A percentile compares a stretch with the other conserved stretches of the same genome.
Conservation (phyloP, 768 basidiomycete genomes). For the Leucogyrophana mollusca region DNA sequence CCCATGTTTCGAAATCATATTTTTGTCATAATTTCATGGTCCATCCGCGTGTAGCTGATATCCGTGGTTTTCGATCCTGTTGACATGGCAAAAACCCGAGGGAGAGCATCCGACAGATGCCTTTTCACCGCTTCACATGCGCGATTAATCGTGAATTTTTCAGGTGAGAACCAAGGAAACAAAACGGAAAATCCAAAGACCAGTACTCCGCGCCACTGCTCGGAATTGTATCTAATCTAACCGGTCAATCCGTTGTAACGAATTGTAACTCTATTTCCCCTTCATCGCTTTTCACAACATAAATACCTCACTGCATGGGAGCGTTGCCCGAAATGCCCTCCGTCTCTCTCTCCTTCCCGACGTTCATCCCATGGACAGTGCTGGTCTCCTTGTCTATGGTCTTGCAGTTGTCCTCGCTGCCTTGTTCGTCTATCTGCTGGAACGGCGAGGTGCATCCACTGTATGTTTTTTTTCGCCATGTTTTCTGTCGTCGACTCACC, state of each 20-base stretch:
- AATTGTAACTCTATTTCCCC: conserved; percentile 27
- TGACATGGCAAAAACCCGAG: conserved; percentile 19
- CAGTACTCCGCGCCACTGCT: conserved; percentile 20
- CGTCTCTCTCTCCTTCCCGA: conserved; percentile 19
- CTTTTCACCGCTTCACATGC: conserved; percentile 7
- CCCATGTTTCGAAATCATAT: too few species aligned
- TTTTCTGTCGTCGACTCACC: conserved; percentile 2
- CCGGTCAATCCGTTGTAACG: conserved; percentile 12
- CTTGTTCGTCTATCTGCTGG: conserved; percentile 12
- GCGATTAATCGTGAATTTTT: conserved; percentile 4
- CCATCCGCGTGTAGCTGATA: too few species aligned
- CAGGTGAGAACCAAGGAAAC: background rate
- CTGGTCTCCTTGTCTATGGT: conserved; percentile 18
- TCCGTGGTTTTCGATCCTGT: conserved; percentile 13
- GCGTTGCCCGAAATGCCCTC: conserved; percentile 25
- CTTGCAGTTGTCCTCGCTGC: conserved; percentile 14
- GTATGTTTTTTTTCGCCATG: background rate
- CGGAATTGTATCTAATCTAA: conserved; percentile 27
- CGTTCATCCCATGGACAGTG: conserved; percentile 24
- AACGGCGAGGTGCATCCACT: conserved; percentile 23
- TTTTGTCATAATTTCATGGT: too few species aligned
- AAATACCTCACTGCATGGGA: conserved; percentile 27
- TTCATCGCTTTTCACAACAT: conserved; percentile 24
- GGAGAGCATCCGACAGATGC: conserved; percentile 2
- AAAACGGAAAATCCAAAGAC: conserved; percentile 11